Conservation (phyloP, 2,329 filamentous ascomycete genomes). For the Helotiales sp. region DNA sequence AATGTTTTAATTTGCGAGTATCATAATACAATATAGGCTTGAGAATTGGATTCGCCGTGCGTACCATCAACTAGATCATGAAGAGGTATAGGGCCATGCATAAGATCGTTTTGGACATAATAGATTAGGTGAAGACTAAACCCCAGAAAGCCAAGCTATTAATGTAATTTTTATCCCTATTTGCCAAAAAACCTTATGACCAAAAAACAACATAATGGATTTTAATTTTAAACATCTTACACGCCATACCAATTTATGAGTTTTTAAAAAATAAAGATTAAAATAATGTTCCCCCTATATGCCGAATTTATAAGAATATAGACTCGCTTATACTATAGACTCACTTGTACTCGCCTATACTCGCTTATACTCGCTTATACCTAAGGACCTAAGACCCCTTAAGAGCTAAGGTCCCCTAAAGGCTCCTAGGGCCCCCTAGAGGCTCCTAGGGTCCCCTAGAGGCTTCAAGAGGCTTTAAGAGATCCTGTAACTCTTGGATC, state of each 20-base stretch:
- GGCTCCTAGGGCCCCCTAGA: too few relatives aligned
- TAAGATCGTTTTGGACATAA: not conserved
- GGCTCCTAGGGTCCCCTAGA: too few relatives aligned
- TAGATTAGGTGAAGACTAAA: not conserved
- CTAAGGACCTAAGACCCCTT: too few relatives aligned
- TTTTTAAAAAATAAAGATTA: not conserved
- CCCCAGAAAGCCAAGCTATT: not conserved
- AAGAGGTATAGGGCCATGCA: not conserved
- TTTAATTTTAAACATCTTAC: not conserved
- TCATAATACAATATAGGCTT: not conserved
- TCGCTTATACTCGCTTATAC: too few relatives aligned
- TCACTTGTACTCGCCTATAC: too few relatives aligned
- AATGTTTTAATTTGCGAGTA: not conserved
- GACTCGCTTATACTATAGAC: too few relatives aligned
- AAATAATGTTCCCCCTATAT: not conserved
- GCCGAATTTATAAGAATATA: too few relatives aligned
- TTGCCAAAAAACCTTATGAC: not conserved
- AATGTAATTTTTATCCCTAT: not conserved
- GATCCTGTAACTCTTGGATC: too few relatives aligned
- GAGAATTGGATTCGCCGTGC: not conserved
- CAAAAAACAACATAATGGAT: not conserved
- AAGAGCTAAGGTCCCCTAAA: too few relatives aligned
- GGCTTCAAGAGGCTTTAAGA: too few relatives aligned
- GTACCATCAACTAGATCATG: not conserved
- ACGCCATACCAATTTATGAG: not conserved